Evolutionary conservation across 345 rosid genomes (phyloP).

Genomic region (Aurinia saxatilis): DNA sequence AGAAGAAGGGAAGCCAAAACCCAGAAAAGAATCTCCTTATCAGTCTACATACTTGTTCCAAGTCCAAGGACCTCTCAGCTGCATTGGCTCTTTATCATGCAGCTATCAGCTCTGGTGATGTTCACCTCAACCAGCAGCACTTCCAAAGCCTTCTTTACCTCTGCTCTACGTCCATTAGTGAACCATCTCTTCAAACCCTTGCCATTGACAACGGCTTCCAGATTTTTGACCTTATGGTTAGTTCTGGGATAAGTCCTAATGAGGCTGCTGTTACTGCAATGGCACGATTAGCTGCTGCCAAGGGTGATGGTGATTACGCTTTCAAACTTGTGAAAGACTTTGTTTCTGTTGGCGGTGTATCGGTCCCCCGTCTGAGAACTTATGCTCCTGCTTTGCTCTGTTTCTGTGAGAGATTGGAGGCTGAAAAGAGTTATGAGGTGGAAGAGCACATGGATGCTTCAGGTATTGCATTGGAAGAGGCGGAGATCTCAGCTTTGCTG

Average conservation of each 20-base stretch:
- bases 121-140: constrained; percentile 48
- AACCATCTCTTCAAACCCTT: constrained; percentile 19
- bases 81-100: constrained; percentile 64
- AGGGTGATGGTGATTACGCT: constrained; percentile 66
- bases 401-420: constrained; percentile 59
- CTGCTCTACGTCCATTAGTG: constrained; percentile 34
- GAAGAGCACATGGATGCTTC: constrained; percentile 57
- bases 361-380: constrained; percentile 61
- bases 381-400: constrained; percentile 66
- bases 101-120: constrained; percentile 29
- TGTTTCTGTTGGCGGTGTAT: constrained; percentile 32
- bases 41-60: constrained; percentile 57
- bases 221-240: constrained; percentile 51
- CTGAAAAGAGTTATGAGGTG: constrained; percentile 67
- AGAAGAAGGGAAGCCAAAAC: constrained; percentile 34
- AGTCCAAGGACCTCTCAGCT: constrained; percentile 49
- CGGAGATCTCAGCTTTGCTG: constrained; percentile 56
- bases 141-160: constrained; percentile 67
- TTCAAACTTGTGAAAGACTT: constrained; percentile 55
- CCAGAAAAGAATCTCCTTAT: constrained; percentile 51
- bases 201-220: constrained; percentile 44
- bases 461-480: constrained; percentile 59
- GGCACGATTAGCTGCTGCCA: constrained; percentile 62
- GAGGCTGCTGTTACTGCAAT: constrained; percentile 70
- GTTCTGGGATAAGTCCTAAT: constrained; percentile 41